A percentile compares a stretch with the other conserved stretches of the same genome.
These are phyloP conservation scores for Trichoderma oligosporum DNA, from an alignment of 2,329 filamentous ascomycete genomes.

Conservation along the genomic window DNA sequence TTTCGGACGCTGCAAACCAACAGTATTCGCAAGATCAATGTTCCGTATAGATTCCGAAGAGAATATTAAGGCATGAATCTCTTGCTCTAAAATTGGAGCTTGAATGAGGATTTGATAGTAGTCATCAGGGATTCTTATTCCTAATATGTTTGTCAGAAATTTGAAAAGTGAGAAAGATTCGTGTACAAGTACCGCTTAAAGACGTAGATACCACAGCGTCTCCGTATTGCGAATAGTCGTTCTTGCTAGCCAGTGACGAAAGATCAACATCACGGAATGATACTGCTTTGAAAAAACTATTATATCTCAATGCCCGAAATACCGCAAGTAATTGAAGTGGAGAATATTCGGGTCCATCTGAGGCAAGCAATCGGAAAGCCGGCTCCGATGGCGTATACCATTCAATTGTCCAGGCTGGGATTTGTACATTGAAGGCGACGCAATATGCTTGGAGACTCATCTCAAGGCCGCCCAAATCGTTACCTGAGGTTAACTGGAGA, in stretches of 20 bases:
- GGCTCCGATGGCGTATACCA: slow-evolving; percentile 44
- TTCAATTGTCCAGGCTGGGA: slow-evolving; percentile 51
- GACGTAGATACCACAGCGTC: slow-evolving; percentile 50
- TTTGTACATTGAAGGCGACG: slow-evolving; percentile 47
- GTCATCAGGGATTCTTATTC: slow-evolving; percentile 45
- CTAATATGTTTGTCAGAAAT: slow-evolving; percentile 25
- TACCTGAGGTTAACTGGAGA: slow-evolving; percentile 51
- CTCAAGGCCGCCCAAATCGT: slow-evolving; percentile 53
- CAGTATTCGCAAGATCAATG: slow-evolving; percentile 49
- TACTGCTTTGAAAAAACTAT: slow-evolving; percentile 57
- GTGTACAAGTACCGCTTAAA: slow-evolving; percentile 43
- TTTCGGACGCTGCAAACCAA: slow-evolving; percentile 29
- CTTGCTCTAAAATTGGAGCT: slow-evolving; percentile 52
- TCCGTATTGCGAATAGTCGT: slow-evolving; percentile 44
- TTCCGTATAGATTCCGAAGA: slow-evolving; percentile 53
- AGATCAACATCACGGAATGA: slow-evolving; percentile 53
- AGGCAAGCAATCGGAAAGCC: slow-evolving; percentile 51
- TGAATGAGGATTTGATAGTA: slow-evolving; percentile 47
- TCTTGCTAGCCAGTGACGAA: slow-evolving; percentile 36
- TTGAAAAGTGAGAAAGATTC: background rate
- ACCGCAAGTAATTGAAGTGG: slow-evolving; percentile 53
- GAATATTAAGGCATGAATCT: slow-evolving; percentile 54
- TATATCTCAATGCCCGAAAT: slow-evolving; percentile 54
- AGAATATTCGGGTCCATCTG: slow-evolving; percentile 41
- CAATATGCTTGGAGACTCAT: slow-evolving; percentile 54